phyloP scores from a whole-genome alignment of 1,284 basidiomycete species.

The Sparassis latifolia region DNA sequence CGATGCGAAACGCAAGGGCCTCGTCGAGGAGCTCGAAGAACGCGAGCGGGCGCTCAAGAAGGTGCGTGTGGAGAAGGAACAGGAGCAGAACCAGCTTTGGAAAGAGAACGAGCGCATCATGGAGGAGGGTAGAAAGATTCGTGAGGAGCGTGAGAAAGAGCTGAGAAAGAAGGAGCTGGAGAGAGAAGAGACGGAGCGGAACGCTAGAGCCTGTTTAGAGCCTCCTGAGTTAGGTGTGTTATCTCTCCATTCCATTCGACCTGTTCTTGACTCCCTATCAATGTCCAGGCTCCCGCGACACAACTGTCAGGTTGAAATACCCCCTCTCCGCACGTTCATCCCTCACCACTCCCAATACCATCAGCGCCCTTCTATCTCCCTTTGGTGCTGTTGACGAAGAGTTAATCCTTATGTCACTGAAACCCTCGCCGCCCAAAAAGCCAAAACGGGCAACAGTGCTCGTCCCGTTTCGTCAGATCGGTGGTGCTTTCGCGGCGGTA shows the following conservation, averaged over 20 bases:
- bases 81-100: constrained; percentile 48
- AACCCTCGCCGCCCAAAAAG: constrained; percentile 45
- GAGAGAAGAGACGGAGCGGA: constrained; percentile 27
- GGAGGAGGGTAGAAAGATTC: constrained; percentile 66
- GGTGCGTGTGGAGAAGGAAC: constrained; percentile 53
- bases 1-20: constrained; percentile 72
- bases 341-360: constrained; percentile 43
- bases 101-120: constrained; percentile 72
- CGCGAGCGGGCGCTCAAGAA: constrained; percentile 79
- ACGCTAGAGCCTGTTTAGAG: constrained; percentile 28
- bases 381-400: constrained; percentile 59
- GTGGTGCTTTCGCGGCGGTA: constrained; percentile 67
- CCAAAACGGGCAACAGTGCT: constrained; percentile 63
- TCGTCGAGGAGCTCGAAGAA: constrained; percentile 82
- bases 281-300: constrained; percentile 53
- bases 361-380: constrained; percentile 45
- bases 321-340: constrained; percentile 47
- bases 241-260: not conserved
- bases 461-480: constrained; percentile 67
- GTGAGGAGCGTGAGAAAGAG: constrained; percentile 61
- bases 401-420: constrained; percentile 61
- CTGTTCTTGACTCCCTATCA: not conserved
- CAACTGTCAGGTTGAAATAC: constrained; percentile 69
- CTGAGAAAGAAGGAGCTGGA: constrained; percentile 38
- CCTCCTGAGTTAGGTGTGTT: constrained; percentile 46